phyloP scores from a whole-genome alignment of 495 filamentous ascomycete species.

The Letharia lupina region DNA sequence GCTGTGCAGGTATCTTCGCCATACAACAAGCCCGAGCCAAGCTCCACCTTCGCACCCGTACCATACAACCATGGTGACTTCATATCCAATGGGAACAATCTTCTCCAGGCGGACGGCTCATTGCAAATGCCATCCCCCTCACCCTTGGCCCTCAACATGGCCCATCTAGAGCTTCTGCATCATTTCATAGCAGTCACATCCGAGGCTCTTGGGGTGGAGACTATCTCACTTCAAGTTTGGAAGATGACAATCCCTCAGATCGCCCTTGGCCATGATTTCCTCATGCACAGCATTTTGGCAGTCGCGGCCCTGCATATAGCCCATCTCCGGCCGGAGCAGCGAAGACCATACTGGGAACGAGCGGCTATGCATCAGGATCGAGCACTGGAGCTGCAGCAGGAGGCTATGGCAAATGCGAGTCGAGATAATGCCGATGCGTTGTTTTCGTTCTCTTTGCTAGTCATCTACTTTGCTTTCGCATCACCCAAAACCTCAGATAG shows the following conservation, averaged over 20 bases:
- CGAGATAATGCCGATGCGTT: conserved; percentile 37
- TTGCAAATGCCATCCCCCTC: conserved; percentile 16
- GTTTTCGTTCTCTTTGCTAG: conserved; percentile 39
- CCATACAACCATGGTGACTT: neutral
- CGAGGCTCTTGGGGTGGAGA: conserved; percentile 25
- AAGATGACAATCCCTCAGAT: conserved; percentile 34
- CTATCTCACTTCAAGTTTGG: conserved; percentile 31
- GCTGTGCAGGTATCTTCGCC: conserved; percentile 21
- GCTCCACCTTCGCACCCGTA: conserved; percentile 1
- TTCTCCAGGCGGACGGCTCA: neutral
- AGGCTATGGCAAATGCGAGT: conserved; percentile 24
- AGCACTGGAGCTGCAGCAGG: conserved; percentile 34
- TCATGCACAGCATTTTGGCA: conserved; percentile 38
- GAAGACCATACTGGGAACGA: conserved; percentile 23
- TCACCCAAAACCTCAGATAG: conserved; percentile 34
- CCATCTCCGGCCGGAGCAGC: conserved; percentile 29
- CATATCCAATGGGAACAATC: neutral
- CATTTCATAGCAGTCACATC: conserved; percentile 32
- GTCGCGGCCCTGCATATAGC: conserved; percentile 38
- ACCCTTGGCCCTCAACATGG: conserved; percentile 25
- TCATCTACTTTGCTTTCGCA: conserved; percentile 40
- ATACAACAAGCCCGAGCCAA: neutral
- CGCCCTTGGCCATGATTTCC: conserved; percentile 37
- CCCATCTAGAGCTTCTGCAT: conserved; percentile 35
- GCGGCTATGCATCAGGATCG: conserved; percentile 37